Evolutionary conservation across 805 yeast genomes (phyloP), one percentile per base, ranked within the genome.

Genomic region (Starmerella floris): DNA sequence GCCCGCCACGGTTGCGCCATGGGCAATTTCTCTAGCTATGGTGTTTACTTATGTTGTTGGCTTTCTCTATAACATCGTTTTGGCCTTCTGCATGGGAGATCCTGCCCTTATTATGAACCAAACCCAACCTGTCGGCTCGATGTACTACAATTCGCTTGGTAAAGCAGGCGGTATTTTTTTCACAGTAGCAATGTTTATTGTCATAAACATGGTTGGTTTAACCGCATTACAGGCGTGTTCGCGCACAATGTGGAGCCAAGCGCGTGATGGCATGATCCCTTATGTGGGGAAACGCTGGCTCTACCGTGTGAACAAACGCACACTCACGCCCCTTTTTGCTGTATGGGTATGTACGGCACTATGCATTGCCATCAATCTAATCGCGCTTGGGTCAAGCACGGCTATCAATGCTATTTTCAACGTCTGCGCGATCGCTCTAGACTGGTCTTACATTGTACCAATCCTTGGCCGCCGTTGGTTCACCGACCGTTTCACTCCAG

Each of bases 241-340:
- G 3, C 69, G 85, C 58, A 83, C 78, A 54, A 67, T 77, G 44
- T 79, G 82, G 78, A 83, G 84, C 3, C 77, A 78, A 58, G 76
- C 83, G 30, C 70, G 88, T 62, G 88, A 79, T 58, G 74, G 77
- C 50, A 84, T 84, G 39, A 65, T 79, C 48, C 87, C 87, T 9
- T 49, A 39, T 23, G 34, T 48, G 20, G 49, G 50, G 2, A 42
- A 36, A 19, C 19, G 38, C 9, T 48, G 41, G 41, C 62, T 76
- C 42, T 73, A 35, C 48, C 53, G 54, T 21, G 80, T 79, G 40
- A 68, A 72, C 59, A 59, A 62, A 35, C 35, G 43, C 35, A 75
- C 82, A 28, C 62, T 66, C 48, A 78, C 83, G 4, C 85, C 85
- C 5, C 66, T 79, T 39, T 66, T 73, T 55, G 81, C 83, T 0